Percentiles rank a stretch among this genome's conserved stretches.
Evolutionary conservation across 2,329 filamentous ascomycete genomes (phyloP).

Genomic region (Fusarium lyarnte): DNA sequence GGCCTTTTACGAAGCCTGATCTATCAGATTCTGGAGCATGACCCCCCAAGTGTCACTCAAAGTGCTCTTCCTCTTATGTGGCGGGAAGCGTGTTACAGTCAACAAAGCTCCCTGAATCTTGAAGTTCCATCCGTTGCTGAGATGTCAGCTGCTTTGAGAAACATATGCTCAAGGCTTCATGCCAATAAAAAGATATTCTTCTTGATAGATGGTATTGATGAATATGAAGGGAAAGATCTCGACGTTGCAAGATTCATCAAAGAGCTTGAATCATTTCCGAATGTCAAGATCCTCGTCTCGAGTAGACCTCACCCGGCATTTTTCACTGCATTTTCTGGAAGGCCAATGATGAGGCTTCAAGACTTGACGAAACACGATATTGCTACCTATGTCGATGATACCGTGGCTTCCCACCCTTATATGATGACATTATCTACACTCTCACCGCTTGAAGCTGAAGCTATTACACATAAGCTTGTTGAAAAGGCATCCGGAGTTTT

Average conservation of each 20-base stretch:
- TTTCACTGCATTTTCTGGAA: rapidly evolving
- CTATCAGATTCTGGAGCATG: background rate
- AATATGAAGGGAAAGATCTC: background rate
- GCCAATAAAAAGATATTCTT: background rate
- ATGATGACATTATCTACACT: background rate
- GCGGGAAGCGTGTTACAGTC: background rate
- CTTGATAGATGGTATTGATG: background rate
- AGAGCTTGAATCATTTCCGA: background rate
- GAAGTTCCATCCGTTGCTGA: background rate
- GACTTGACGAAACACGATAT: background rate
- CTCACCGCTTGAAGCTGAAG: background rate
- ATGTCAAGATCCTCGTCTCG: background rate
- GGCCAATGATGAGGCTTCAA: background rate
- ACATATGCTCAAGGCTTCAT: rapidly evolving
- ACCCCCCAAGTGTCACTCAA: background rate
- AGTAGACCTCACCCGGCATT: background rate
- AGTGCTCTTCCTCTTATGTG: background rate
- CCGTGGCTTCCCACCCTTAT: background rate
- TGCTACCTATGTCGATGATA: background rate
- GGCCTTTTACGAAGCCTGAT: background rate
- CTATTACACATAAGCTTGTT: background rate
- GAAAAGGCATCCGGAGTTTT: background rate
- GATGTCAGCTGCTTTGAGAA: background rate
- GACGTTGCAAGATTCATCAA: background rate
- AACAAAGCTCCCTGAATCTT: rapidly evolving